Conservation (phyloP, 2,329 filamentous ascomycete genomes). For the Scytalidium sp. region DNA sequence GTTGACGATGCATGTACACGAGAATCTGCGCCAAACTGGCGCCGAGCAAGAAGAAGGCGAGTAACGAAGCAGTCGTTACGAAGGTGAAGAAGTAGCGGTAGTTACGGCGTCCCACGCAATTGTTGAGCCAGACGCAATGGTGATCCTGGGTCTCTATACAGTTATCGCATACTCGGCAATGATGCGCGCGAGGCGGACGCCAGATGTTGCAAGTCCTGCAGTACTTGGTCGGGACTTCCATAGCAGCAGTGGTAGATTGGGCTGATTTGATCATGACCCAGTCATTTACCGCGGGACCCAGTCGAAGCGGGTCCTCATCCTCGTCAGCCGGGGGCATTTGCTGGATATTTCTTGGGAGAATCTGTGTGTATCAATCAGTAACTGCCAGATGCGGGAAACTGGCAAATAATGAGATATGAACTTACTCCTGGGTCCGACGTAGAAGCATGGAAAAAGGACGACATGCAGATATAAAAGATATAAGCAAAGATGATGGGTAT, state of each 20-base stretch:
- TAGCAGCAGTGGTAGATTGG: conserved; percentile 71
- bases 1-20: conserved; percentile 62
- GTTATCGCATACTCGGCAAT: conserved; percentile 95
- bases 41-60: conserved; percentile 72
- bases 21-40: conserved; percentile 79
- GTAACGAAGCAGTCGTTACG: conserved; percentile 72
- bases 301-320: conserved; percentile 74
- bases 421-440: conserved; percentile 88
- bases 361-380: conserved; percentile 52
- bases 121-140: conserved; percentile 98
- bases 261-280: conserved; percentile 90
- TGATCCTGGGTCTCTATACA: conserved; percentile 97
- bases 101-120: conserved; percentile 94
- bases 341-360: conserved; percentile 88
- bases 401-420: conserved; percentile 18
- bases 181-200: conserved; percentile 92
- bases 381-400: conserved; percentile 3
- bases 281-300: conserved; percentile 84
- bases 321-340: conserved; percentile 75
- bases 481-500: conserved; percentile 90
- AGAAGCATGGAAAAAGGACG: conserved; percentile 92
- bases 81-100: conserved; percentile 98
- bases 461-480: conserved; percentile 84
- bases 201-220: conserved; percentile 98
- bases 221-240: conserved; percentile 98